These are phyloP conservation scores for Panaeolus cyanescens DNA, from an alignment of 768 basidiomycete genomes.

Conservation along the genomic window DNA sequence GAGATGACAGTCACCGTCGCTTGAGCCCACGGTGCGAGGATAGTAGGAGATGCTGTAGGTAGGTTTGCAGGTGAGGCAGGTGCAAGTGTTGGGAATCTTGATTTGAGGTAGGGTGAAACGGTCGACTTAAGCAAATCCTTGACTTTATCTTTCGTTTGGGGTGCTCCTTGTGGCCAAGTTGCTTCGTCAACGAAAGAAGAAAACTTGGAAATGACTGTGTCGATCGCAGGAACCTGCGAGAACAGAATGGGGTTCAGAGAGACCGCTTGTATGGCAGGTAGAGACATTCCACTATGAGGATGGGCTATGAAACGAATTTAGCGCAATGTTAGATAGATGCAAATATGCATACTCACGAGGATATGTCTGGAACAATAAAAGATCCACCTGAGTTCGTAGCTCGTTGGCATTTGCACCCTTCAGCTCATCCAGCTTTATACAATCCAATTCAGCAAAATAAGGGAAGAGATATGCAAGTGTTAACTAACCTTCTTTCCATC, in stretches of 20 bases:
- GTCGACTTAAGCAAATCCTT: slow-evolving; percentile 49
- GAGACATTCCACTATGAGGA: slow-evolving; percentile 60
- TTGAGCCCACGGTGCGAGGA: slow-evolving; percentile 51
- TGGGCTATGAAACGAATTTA: slow-evolving; percentile 55
- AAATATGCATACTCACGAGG: slow-evolving; percentile 61
- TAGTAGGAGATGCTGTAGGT: slow-evolving; percentile 34
- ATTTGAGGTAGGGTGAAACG: slow-evolving; percentile 67
- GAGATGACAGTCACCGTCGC: slow-evolving; percentile 43
- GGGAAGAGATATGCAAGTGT: neutral
- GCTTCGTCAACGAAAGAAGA: slow-evolving; percentile 57
- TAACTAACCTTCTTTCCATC: slow-evolving; percentile 66
- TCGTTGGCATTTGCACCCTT: slow-evolving; percentile 74
- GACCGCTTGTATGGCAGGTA: slow-evolving; percentile 62
- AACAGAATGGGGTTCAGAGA: slow-evolving; percentile 79
- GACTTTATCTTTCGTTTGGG: slow-evolving; percentile 35
- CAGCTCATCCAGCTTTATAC: slow-evolving; percentile 60
- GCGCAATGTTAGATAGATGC: neutral
- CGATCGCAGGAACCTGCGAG: slow-evolving; percentile 67
- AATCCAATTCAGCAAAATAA: neutral
- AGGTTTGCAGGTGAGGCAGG: slow-evolving; percentile 15
- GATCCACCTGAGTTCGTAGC: slow-evolving; percentile 70
- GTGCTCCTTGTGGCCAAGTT: slow-evolving; percentile 31
- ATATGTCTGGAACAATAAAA: slow-evolving; percentile 74
- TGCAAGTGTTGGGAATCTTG: slow-evolving; percentile 43
- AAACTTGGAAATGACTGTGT: slow-evolving; percentile 65